Percentiles rank a stretch among this genome's conserved stretches.
Conservation (phyloP, 179 eudicot species). For the Silene coronaria region DNA sequence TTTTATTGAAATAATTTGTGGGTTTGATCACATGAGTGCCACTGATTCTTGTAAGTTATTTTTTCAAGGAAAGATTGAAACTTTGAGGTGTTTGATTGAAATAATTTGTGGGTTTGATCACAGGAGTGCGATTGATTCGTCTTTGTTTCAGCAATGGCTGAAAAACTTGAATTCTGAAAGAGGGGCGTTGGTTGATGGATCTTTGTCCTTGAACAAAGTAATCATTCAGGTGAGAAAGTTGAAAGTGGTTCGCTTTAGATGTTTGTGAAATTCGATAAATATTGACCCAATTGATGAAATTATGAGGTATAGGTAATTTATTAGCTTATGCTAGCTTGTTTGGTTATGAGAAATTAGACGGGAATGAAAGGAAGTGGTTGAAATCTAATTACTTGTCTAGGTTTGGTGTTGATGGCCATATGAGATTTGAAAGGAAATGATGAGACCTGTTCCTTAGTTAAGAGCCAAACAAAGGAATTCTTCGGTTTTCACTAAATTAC, state of each 20-base stretch:
- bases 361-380: no score
- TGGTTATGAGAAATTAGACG: no score
- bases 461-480: no score
- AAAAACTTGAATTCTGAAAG: constrained; percentile 66
- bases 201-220: constrained; percentile 61
- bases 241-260: not conserved
- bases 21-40: constrained; percentile 32
- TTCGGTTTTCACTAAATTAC: no score
- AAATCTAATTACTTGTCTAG: no score
- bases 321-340: no score
- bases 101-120: constrained; percentile 12
- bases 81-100: not conserved
- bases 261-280: not conserved
- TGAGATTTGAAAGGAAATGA: no score
- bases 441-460: not conserved
- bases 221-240: constrained; percentile 61
- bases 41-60: not conserved
- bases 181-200: constrained; percentile 60
- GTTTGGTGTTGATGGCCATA: no score
- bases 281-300: not conserved
- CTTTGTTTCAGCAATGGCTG: constrained; percentile 85
- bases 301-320: not conserved
- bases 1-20: not conserved
- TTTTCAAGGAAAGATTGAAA: not conserved
- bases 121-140: constrained; percentile 78